Evolutionary conservation across 2,329 filamentous ascomycete species (phyloP).

Genomic region (Gremmenia infestans): DNA sequence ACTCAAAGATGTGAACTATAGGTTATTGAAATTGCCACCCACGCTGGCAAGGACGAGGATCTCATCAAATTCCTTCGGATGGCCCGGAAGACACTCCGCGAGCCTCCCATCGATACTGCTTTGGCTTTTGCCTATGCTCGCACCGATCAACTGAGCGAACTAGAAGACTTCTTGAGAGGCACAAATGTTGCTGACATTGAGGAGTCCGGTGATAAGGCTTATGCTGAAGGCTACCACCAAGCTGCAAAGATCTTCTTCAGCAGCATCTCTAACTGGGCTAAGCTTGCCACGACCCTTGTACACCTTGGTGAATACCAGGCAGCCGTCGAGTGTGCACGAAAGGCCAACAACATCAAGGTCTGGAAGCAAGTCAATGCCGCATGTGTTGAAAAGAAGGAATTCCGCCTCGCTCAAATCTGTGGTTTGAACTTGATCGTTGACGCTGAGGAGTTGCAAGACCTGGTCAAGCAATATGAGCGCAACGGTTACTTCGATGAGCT

Average conservation of each 20-base stretch:
- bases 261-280: constrained; percentile 99
- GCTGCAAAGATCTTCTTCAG: constrained; percentile 98
- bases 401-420: constrained; percentile 96
- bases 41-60: constrained; percentile 96
- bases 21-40: constrained; percentile 91
- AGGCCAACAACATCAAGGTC: constrained; percentile 98
- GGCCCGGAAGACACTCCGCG: constrained; percentile 93
- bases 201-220: constrained; percentile 96
- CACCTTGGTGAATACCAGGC: constrained; percentile 96
- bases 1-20: no score
- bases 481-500: constrained; percentile 99
- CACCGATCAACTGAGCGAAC: constrained; percentile 82
- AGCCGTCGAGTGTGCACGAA: constrained; percentile 93
- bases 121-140: constrained; percentile 92
- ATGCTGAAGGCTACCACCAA: constrained; percentile 88
- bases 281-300: constrained; percentile 95
- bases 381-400: constrained; percentile 96
- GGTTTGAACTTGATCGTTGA: constrained; percentile 97
- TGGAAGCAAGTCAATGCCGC: constrained; percentile 98
- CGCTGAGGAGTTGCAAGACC: constrained; percentile 85
- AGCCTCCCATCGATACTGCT: constrained; percentile 88
- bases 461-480: constrained; percentile 94
- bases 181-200: constrained; percentile 96
- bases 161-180: constrained; percentile 91
- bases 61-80: constrained; percentile 95